These are phyloP conservation scores for Teunomyces lycoperdinae DNA, from an alignment of 805 yeast genomes.

Conservation along the genomic window DNA sequence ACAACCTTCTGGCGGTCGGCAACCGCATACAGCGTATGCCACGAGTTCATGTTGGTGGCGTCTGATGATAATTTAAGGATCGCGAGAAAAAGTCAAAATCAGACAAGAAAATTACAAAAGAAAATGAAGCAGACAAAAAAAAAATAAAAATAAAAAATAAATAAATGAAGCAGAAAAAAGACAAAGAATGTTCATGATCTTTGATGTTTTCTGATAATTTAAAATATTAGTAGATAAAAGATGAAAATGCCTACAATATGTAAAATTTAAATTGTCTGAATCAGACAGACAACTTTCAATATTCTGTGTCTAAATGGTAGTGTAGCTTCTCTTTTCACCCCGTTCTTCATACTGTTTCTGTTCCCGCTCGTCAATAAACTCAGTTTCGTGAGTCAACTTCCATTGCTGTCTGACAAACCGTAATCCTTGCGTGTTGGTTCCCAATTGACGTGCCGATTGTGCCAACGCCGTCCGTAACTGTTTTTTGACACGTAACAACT, in stretches of 20 bases:
- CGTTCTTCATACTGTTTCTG: constrained; percentile 50
- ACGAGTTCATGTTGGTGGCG: constrained; percentile 19
- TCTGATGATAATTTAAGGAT: neutral
- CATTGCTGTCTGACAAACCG: constrained; percentile 72
- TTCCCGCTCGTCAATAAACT: constrained; percentile 68
- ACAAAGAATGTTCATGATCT: no score
- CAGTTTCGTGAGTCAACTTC: constrained; percentile 70
- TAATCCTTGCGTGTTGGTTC: constrained; percentile 83
- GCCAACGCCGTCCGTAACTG: constrained; percentile 58
- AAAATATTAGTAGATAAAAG: no score
- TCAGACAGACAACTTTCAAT: no score
- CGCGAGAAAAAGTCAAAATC: neutral
- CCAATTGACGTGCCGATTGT: constrained; percentile 57
- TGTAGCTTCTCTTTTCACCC: constrained; percentile 72
- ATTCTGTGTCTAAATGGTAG: constrained; percentile 38
- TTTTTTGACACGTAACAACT: constrained; percentile 59
- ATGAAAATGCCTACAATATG: no score
- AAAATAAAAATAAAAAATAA: no score
- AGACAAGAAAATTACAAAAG: neutral
- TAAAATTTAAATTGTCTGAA: no score
- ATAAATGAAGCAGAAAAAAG: neutral
- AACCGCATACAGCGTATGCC: constrained; percentile 23
- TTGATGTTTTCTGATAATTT: no score
- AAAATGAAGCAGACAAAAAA: neutral
- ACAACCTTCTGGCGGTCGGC: constrained; percentile 41